Evolutionary conservation across 2,329 filamentous ascomycete genomes (phyloP), one percentile per base, ranked within the genome.

Genomic region (Calonectria naviculata): DNA sequence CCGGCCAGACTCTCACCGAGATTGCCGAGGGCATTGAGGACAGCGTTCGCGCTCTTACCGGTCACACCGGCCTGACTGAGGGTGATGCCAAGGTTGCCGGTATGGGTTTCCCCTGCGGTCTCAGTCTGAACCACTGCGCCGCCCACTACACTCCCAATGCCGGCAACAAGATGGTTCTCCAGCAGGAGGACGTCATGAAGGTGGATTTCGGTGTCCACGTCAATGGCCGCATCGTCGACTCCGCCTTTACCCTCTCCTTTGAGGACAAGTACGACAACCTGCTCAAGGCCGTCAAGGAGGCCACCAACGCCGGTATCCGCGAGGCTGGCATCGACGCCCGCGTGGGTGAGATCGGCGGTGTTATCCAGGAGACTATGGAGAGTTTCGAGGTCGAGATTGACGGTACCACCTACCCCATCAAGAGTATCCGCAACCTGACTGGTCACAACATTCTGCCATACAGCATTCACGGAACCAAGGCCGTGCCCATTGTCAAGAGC

Each of bases 301-400:
- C 94, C 17, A 95, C 93, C 68, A 94, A 95, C 83, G 97, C 95
- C 75, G 96, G 96, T 80, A 89, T 98, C 41, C 78, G 79, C 64
- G 94, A 97, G 86, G 95, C 95, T 7, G 95, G 95, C 78, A 97
- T 98, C 79, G 95, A 98, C 81, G 95, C 95, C 56, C 92, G 95
- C 67, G 92, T 98, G 78, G 92, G 93, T 74, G 95, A 97, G 79
- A 94, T 97, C 74, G 94, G 95, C 71, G 93, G 90, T 12, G 88
- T 91, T 21, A 96, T 97, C 78, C 95, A 97, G 84, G 95, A 97
- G 84, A 90, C 93, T 31, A 97, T 97, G 95, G 95, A 97, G 85
- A 95, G 93, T 83, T 97, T 96, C 84, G 95, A 97, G 85, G 90
- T 96, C 62, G 94, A 97, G 82, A 90, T 97, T 75, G 91, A 93